Conservation (phyloP, 352 stramenopile species). For the Blastocystis sp. region DNA sequence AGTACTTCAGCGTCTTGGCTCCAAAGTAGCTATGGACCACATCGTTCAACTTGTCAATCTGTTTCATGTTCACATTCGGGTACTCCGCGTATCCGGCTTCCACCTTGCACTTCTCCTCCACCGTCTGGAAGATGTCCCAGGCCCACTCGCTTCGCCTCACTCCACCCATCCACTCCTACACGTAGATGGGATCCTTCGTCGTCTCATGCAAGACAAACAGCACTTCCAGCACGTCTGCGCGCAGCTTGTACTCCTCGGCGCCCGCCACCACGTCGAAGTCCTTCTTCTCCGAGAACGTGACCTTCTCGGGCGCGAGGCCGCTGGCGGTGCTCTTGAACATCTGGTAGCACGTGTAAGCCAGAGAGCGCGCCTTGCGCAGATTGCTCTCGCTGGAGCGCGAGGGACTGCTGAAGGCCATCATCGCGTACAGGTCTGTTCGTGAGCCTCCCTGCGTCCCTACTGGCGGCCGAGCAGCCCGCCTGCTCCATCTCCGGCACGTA, state of each 20-base stretch:
- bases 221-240: conserved; percentile 74
- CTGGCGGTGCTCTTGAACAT: conserved; percentile 68
- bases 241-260: conserved; percentile 63
- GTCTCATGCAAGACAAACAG: conserved; percentile 74
- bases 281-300: conserved; percentile 62
- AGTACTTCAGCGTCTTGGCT: conserved; percentile 81
- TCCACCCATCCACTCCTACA: conserved; percentile 30
- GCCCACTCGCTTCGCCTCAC: conserved; percentile 63
- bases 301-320: conserved; percentile 69
- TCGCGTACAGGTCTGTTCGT: background rate
- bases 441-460: conserved; percentile 63
- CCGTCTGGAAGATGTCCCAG: conserved; percentile 69
- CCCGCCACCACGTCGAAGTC: conserved; percentile 61
- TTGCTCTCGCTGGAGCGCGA: background rate
- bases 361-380: background rate
- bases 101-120: conserved; percentile 61
- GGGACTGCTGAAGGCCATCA: background rate
- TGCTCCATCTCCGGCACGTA: conserved; percentile 65
- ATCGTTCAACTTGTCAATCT: conserved; percentile 54
- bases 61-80: conserved; percentile 63
- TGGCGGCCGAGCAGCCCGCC: conserved; percentile 74
- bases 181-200: conserved; percentile 71
- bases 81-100: conserved; percentile 69
- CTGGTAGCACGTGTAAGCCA: conserved; percentile 64
- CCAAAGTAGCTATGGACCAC: conserved; percentile 79